Evolutionary conservation across 768 basidiomycete genomes (phyloP).

Genomic region (Collybiopsis luxurians): DNA sequence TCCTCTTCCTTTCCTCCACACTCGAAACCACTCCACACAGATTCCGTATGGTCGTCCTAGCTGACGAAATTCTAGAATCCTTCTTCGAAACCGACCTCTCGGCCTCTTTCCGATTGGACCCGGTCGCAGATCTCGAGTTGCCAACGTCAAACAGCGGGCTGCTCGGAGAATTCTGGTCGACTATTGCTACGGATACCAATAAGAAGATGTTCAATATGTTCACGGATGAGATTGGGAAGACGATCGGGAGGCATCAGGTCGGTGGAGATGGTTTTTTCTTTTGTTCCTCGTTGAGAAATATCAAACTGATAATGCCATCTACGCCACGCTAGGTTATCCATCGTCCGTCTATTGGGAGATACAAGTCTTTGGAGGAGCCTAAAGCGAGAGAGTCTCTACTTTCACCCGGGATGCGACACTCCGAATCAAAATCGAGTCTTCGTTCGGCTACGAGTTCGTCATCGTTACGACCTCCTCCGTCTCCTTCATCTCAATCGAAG

Average conservation of each 20-base stretch:
- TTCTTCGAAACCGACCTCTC: constrained; percentile 96
- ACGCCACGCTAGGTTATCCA: constrained; percentile 56
- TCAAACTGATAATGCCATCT: neutral
- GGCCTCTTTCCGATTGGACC: constrained; percentile 79
- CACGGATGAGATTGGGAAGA: constrained; percentile 92
- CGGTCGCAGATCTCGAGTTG: constrained; percentile 65
- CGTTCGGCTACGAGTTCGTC: constrained; percentile 27
- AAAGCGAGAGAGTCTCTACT: constrained; percentile 86
- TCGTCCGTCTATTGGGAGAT: constrained; percentile 83
- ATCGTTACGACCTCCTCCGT: constrained; percentile 24
- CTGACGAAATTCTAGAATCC: constrained; percentile 93
- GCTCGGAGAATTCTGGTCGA: constrained; percentile 83
- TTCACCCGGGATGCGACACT: constrained; percentile 63
- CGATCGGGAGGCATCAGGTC: constrained; percentile 91
- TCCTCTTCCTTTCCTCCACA: neutral
- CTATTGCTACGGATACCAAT: constrained; percentile 88
- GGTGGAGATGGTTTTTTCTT: neutral
- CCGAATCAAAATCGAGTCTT: constrained; percentile 54
- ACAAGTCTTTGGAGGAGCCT: constrained; percentile 82
- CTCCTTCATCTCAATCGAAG: constrained; percentile 41
- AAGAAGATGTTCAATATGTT: constrained; percentile 92
- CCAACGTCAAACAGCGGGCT: constrained; percentile 57
- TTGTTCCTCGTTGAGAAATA: neutral
- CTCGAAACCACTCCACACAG: constrained; percentile 37
- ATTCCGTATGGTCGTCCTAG: constrained; percentile 98